phyloP scores from a whole-genome alignment of 164 flowering plant species.

The Nelumbo lutea region DNA sequence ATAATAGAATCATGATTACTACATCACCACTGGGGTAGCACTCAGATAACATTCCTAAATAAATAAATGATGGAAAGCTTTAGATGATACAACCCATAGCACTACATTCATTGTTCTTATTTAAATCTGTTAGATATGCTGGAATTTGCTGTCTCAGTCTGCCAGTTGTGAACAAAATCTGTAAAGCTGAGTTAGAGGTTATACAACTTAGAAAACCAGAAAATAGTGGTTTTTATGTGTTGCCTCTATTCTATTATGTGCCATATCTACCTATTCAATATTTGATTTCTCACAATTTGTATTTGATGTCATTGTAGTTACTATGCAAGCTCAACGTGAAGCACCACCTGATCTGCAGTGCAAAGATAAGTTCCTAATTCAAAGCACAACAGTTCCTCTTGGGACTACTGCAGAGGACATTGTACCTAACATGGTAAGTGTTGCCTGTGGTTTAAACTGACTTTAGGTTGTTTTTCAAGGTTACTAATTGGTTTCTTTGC shows the following conservation, averaged over 20 bases:
- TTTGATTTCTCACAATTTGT: neutral
- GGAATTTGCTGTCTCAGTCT: neutral
- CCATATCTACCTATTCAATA: neutral
- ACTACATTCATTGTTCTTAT: too few relatives aligned
- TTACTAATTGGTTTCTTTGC: constrained; percentile 27
- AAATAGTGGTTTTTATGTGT: neutral
- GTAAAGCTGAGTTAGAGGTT: too few relatives aligned
- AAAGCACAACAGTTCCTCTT: constrained; percentile 62
- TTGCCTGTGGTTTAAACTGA: constrained; percentile 11
- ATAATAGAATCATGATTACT: too few relatives aligned
- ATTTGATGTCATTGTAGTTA: constrained; percentile 37
- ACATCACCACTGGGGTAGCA: too few relatives aligned
- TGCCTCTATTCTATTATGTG: neutral
- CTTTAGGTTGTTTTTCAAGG: neutral
- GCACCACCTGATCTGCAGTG: constrained; percentile 65
- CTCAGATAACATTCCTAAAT: too few relatives aligned
- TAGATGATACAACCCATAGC: too few relatives aligned
- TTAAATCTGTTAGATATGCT: neutral
- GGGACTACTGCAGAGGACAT: constrained; percentile 61
- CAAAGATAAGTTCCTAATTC: constrained; percentile 87
- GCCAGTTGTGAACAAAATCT: neutral
- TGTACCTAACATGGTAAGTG: constrained; percentile 45
- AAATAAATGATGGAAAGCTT: too few relatives aligned
- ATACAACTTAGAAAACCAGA: too few relatives aligned
- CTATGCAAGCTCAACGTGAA: constrained; percentile 69